These are phyloP conservation scores for Candida vaughaniae DNA, from an alignment of 805 yeast genomes.

Conservation along the genomic window DNA sequence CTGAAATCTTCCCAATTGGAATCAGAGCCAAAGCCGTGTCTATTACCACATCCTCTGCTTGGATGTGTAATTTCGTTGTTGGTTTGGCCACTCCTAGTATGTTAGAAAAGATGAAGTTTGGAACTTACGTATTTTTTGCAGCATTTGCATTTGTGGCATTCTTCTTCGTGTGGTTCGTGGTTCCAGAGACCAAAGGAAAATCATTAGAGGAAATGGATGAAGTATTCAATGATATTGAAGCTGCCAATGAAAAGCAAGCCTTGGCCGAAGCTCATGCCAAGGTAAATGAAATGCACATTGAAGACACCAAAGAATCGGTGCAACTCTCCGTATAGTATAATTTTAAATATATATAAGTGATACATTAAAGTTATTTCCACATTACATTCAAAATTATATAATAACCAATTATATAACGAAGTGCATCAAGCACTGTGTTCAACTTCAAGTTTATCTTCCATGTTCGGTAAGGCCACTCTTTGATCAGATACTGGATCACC, in stretches of 20 bases:
- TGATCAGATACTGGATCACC: slow-evolving; percentile 27
- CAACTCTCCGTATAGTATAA: background rate
- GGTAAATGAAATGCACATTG: background rate
- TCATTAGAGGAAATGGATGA: slow-evolving; percentile 70
- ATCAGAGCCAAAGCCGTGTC: slow-evolving; percentile 38
- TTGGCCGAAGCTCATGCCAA: slow-evolving; percentile 7
- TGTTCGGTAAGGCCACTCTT: background rate
- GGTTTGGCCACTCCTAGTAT: slow-evolving; percentile 38
- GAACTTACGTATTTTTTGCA: slow-evolving; percentile 25
- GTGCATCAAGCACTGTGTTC: slow-evolving; percentile 8
- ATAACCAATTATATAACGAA: background rate
- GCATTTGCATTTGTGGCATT: slow-evolving; percentile 27
- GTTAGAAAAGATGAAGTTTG: slow-evolving; percentile 24
- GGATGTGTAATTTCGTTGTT: slow-evolving; percentile 37
- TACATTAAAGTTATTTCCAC: too few relatives aligned
- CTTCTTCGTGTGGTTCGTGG: slow-evolving; percentile 32
- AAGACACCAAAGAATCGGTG: background rate
- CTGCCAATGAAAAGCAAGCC: slow-evolving; percentile 9
- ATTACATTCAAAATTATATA: background rate
- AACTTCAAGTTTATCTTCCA: slow-evolving; percentile 3
- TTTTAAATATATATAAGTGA: background rate
- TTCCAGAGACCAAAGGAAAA: slow-evolving; percentile 78
- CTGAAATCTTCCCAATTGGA: slow-evolving; percentile 40
- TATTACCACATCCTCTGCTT: slow-evolving; percentile 37
- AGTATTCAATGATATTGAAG: slow-evolving; percentile 14